Conservation (phyloP, 768 basidiomycete species). For the Boletales sp. region DNA sequence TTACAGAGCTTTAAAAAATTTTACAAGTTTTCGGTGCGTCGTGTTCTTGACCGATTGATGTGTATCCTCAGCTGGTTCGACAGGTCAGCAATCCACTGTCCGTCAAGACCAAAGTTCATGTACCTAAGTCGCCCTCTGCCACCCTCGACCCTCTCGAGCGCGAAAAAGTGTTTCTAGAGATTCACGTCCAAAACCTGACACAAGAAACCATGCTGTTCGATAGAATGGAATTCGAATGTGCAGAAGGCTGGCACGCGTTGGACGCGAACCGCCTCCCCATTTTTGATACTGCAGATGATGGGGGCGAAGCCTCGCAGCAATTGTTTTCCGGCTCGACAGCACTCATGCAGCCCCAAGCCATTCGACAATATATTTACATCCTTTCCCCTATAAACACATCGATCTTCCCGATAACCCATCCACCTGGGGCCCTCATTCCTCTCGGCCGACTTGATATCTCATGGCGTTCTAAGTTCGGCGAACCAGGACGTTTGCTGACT, state of each 20-base stretch:
- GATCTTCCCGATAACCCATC: conserved; percentile 43
- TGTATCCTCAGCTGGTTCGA: neutral
- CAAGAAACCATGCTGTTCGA: conserved; percentile 75
- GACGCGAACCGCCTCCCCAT: conserved; percentile 47
- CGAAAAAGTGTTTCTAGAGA: conserved; percentile 85
- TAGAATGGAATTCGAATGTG: conserved; percentile 73
- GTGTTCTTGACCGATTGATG: neutral
- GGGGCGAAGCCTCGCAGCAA: conserved; percentile 21
- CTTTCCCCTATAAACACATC: conserved; percentile 52
- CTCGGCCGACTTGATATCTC: conserved; percentile 86
- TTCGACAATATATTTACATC: conserved; percentile 85
- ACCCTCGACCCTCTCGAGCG: conserved; percentile 59
- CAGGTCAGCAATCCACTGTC: conserved; percentile 93
- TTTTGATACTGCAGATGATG: neutral
- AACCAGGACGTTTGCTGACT: conserved; percentile 83
- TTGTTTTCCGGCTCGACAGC: conserved; percentile 63
- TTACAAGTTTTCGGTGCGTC: conserved; percentile 84
- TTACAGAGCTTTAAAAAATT: conserved; percentile 80
- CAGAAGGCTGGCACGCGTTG: conserved; percentile 59
- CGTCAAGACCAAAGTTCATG: conserved; percentile 92
- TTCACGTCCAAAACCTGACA: conserved; percentile 88
- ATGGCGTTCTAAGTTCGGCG: conserved; percentile 83
- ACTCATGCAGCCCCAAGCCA: conserved; percentile 80
- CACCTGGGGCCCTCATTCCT: conserved; percentile 70
- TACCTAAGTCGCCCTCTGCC: conserved; percentile 69